Percentiles rank a stretch among this genome's conserved stretches.
phyloP scores from a whole-genome alignment of 768 basidiomycete genomes.

The Rhizopogon salebrosus region DNA sequence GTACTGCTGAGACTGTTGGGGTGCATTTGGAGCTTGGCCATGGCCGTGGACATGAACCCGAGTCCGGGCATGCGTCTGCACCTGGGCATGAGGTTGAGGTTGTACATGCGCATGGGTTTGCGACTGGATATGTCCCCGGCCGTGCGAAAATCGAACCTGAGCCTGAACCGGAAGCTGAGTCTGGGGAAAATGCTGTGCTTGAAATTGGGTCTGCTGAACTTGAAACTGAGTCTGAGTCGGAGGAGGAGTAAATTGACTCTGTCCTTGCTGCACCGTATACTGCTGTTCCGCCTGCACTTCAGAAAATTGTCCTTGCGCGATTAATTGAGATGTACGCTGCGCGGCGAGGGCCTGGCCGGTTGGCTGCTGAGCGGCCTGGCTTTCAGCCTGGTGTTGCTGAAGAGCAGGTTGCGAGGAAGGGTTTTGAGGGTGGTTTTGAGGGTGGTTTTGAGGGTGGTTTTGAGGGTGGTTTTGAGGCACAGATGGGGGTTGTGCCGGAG shows the following conservation, averaged over 20 bases:
- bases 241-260: not conserved
- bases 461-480: no score
- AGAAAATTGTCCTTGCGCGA: not conserved
- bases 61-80: not conserved
- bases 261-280: not conserved
- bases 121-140: not conserved
- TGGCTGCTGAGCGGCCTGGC: slow-evolving; percentile 5
- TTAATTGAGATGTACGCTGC: slow-evolving; percentile 12
- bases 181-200: slow-evolving; percentile 23
- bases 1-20: not conserved
- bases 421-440: no score
- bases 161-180: slow-evolving; percentile 5
- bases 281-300: not conserved
- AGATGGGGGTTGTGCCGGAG: slow-evolving; percentile 11
- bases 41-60: not conserved
- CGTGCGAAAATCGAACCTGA: slow-evolving; percentile 1
- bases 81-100: not conserved
- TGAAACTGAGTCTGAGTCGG: not conserved
- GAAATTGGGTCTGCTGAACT: slow-evolving; percentile 5
- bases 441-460: no score
- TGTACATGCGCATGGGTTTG: not conserved
- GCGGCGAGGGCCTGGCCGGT: slow-evolving; percentile 8
- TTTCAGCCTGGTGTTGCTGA: slow-evolving; percentile 13
- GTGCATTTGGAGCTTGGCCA: not conserved
- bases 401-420: not conserved